A percentile compares a stretch with the other conserved stretches of the same genome.
These are phyloP conservation scores for Coemansia sp. DNA, from an alignment of 192 early-diverging fungal species.

Conservation along the genomic window DNA sequence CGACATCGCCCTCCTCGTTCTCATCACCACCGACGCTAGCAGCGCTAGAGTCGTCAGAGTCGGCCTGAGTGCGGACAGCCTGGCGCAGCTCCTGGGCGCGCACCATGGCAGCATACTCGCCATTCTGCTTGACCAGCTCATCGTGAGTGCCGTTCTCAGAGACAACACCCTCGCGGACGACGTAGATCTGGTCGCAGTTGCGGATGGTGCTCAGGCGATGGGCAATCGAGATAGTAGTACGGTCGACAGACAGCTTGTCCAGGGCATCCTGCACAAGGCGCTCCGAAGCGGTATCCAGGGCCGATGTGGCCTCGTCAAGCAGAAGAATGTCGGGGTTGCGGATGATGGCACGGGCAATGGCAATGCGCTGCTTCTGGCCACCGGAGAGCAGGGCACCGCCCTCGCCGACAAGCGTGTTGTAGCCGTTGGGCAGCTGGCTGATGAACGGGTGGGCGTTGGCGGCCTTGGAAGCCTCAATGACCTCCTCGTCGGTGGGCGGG, in stretches of 20 bases:
- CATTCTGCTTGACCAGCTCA: slow-evolving; percentile 61
- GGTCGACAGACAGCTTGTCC: slow-evolving; percentile 63
- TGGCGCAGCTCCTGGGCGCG: slow-evolving; percentile 85
- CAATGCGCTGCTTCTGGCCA: not conserved
- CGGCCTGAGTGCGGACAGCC: slow-evolving; percentile 37
- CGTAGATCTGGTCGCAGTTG: slow-evolving; percentile 82
- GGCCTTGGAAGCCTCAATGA: slow-evolving; percentile 57
- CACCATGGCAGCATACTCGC: slow-evolving; percentile 54
- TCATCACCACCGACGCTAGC: not conserved
- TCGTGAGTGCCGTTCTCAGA: slow-evolving; percentile 76
- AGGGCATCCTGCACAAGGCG: slow-evolving; percentile 77
- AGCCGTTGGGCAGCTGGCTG: slow-evolving; percentile 61
- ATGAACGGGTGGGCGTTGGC: slow-evolving; percentile 76
- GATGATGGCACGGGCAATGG: not conserved
- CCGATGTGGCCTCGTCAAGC: slow-evolving; percentile 54
- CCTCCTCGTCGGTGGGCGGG: slow-evolving; percentile 67
- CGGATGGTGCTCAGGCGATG: slow-evolving; percentile 86
- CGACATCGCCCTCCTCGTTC: slow-evolving; percentile 18
- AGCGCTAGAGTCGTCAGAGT: not conserved
- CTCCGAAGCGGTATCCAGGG: slow-evolving; percentile 80
- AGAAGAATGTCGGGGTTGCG: not conserved
- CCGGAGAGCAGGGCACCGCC: slow-evolving; percentile 52
- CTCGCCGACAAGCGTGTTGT: slow-evolving; percentile 88
- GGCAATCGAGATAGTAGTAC: slow-evolving; percentile 92
- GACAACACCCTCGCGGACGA: slow-evolving; percentile 67